A percentile compares a stretch with the other conserved stretches of the same genome.
phyloP scores from a whole-genome alignment of 768 basidiomycete species.

The Lactarius hengduanensis region DNA sequence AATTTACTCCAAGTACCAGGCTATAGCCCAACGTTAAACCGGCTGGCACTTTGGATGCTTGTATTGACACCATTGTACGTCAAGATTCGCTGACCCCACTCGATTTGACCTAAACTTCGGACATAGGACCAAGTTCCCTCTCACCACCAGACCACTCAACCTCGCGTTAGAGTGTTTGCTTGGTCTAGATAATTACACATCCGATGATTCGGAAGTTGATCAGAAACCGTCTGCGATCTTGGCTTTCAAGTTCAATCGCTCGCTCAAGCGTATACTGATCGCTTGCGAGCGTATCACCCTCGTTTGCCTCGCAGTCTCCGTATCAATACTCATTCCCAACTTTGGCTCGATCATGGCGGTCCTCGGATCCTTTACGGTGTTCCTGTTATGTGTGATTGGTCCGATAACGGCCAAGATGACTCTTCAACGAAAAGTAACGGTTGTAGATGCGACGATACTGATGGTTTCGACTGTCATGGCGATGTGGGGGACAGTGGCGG shows the following conservation, averaged over 20 bases:
- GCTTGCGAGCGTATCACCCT: conserved; percentile 57
- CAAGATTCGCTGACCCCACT: conserved; percentile 7
- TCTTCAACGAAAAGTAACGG: conserved; percentile 48
- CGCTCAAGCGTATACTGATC: conserved; percentile 43
- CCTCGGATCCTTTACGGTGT: conserved; percentile 85
- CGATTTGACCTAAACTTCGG: conserved; percentile 26
- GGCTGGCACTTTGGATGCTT: conserved; percentile 80
- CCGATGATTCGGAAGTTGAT: conserved; percentile 28
- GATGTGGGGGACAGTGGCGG: conserved; percentile 70
- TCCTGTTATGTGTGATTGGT: conserved; percentile 51
- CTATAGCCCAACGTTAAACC: conserved; percentile 70
- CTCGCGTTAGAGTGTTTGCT: conserved; percentile 78
- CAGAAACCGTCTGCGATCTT: conserved; percentile 23
- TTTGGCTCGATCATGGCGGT: conserved; percentile 88
- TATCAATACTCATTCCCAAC: conserved; percentile 75
- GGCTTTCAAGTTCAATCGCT: conserved; percentile 34
- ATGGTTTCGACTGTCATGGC: conserved; percentile 61
- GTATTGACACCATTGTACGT: conserved; percentile 74
- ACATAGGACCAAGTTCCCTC: conserved; percentile 79
- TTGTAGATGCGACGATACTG: conserved; percentile 57
- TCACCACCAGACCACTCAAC: conserved; percentile 80
- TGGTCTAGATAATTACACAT: conserved; percentile 50
- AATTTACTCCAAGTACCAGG: conserved; percentile 72
- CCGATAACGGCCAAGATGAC: conserved; percentile 72
- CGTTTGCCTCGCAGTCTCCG: conserved; percentile 56